Evolutionary conservation across 2,329 filamentous ascomycete genomes (phyloP), one percentile per base, ranked within the genome.

Genomic region (Fusarium goolgardi): DNA sequence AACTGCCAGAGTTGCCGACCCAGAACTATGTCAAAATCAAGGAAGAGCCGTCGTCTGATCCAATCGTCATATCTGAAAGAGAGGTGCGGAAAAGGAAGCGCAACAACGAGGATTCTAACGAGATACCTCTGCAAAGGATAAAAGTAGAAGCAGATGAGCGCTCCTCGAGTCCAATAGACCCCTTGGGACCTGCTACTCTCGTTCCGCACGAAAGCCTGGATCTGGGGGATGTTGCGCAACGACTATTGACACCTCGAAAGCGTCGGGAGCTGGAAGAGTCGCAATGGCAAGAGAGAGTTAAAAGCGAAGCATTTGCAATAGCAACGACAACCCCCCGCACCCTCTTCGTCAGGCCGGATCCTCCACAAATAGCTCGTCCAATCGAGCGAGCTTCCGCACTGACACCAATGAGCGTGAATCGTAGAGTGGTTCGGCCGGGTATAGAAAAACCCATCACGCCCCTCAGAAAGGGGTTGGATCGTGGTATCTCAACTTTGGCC

Each of bases 141-240:
- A 87, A 87, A 70, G 61, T 68, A 8, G 84, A 87, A 45, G 34
- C 56, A 10, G 32, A 40, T 4, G 70, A 69, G n/a, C 59, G 65
- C 29, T 75, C 74, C 7, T 77, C 75, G 6, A 79, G 77, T 43
- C 77, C 76, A n/a, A 52, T 75, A 21, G 23, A 71, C 18, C 55
- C 71, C 4, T 46, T 61, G 5, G 67, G 68, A 3, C 63, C 71
- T 10, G 61, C 57, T 44, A 62, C 63, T 10, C 61, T 82, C 60
- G 70, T 77, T 21, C 79, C 82, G 1, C 80, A 85, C 40, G 87
- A 88, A 52, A 90, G 87, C 55, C 81, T 90, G 51, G 88, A 91
- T 71, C 79, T 91, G 2, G 79, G 76, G 16, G 75, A 78, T 18
- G 75, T 77, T 39, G 74, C 64, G 11, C 74, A 76, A 32, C 73